These are phyloP conservation scores for Angomonas ambiguus DNA, from an alignment of 208 protist genomes.

Conservation along the genomic window DNA sequence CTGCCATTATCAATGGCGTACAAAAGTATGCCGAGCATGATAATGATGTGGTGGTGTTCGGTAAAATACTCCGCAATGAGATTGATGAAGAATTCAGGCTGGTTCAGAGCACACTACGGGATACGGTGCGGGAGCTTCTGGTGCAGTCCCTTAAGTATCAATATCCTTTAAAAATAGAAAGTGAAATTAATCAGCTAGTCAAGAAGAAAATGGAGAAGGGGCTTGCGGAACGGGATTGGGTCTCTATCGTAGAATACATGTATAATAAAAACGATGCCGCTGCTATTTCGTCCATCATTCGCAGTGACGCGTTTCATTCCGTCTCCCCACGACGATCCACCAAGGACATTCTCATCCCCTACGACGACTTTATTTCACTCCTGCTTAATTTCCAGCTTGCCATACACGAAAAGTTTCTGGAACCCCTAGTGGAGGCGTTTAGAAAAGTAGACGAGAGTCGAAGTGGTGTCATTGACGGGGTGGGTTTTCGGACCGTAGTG, in stretches of 20 bases:
- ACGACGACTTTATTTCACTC: slow-evolving; percentile 62
- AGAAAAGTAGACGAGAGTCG: slow-evolving; percentile 56
- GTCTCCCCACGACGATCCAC: not conserved
- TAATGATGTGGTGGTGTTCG: slow-evolving; percentile 89
- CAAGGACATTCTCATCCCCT: slow-evolving; percentile 17
- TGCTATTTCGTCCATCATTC: slow-evolving; percentile 55
- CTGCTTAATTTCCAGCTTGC: slow-evolving; percentile 89
- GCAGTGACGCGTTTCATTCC: slow-evolving; percentile 27
- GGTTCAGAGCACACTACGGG: slow-evolving; percentile 81
- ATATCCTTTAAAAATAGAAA: slow-evolving; percentile 35
- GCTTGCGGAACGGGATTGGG: slow-evolving; percentile 75
- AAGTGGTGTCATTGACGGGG: slow-evolving; percentile 75
- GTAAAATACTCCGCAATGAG: slow-evolving; percentile 87
- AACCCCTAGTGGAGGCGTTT: slow-evolving; percentile 71
- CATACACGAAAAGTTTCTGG: slow-evolving; percentile 85
- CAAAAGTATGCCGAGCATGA: slow-evolving; percentile 65
- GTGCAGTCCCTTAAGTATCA: slow-evolving; percentile 55
- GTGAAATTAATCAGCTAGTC: slow-evolving; percentile 46
- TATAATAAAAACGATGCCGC: slow-evolving; percentile 78
- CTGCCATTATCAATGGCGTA: slow-evolving; percentile 69
- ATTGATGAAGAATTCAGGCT: slow-evolving; percentile 91
- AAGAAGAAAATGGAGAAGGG: slow-evolving; percentile 44
- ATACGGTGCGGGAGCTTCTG: slow-evolving; percentile 82
- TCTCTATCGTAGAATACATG: slow-evolving; percentile 85
- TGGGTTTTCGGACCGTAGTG: slow-evolving; percentile 60